Evolutionary conservation across 441 rosid genomes (phyloP).

Genomic region (Brassica balearica): DNA sequence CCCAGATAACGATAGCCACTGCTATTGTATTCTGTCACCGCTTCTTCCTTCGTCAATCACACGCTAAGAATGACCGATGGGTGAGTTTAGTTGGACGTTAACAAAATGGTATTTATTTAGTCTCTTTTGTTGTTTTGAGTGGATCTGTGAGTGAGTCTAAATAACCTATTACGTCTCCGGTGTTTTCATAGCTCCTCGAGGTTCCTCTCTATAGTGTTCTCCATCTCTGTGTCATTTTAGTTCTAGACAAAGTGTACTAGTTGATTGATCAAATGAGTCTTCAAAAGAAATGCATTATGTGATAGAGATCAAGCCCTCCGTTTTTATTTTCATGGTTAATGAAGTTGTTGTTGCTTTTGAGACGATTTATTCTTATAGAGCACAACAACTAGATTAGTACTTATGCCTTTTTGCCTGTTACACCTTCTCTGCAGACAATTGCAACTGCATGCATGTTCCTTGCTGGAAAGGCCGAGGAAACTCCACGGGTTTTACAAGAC

Average conservation of each 20-base stretch:
- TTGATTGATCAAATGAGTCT: conserved; percentile 12
- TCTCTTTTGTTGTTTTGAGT: too few relatives aligned
- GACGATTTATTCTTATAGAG: too few relatives aligned
- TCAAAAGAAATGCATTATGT: not conserved
- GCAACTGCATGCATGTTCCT: conserved; percentile 71
- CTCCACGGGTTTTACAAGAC: conserved; percentile 60
- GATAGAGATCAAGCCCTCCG: conserved; percentile 28
- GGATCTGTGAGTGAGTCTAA: too few relatives aligned
- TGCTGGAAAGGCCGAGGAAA: conserved; percentile 70
- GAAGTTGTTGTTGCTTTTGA: too few relatives aligned
- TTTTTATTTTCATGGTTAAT: too few relatives aligned
- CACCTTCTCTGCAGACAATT: conserved; percentile 49
- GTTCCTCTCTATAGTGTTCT: not conserved
- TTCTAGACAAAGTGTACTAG: conserved; percentile 1
- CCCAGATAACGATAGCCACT: conserved; percentile 83
- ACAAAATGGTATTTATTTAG: not conserved
- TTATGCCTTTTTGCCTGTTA: conserved; percentile 13
- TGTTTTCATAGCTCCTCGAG: conserved; percentile 1
- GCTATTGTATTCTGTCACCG: conserved; percentile 88
- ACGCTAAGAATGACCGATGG: conserved; percentile 83
- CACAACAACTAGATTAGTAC: too few relatives aligned
- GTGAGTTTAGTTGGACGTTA: conserved; percentile 49
- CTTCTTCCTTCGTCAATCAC: conserved; percentile 86
- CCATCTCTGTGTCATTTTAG: conserved; percentile 7
- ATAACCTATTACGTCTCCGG: too few relatives aligned